Percentiles rank a stretch among this genome's conserved stretches.
Evolutionary conservation across 1,284 basidiomycete genomes (phyloP).

Genomic region (Stereum hirsutum): DNA sequence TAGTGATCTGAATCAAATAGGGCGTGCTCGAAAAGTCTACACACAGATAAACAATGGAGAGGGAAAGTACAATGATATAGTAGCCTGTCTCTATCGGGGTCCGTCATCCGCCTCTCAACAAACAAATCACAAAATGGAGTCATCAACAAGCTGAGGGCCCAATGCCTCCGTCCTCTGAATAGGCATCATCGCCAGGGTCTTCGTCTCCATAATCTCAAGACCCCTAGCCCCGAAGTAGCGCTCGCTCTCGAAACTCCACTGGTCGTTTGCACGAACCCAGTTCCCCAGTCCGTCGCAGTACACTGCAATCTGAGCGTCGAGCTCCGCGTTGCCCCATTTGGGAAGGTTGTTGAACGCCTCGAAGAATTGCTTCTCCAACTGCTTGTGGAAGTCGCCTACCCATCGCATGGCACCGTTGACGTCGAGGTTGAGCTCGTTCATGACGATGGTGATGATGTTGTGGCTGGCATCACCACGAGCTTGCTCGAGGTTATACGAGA

Average conservation of each 20-base stretch:
- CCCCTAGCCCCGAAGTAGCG: constrained; percentile 31
- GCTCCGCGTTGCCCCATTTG: constrained; percentile 20
- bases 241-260: constrained; percentile 32
- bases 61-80: too few relatives aligned
- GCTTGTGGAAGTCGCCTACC: constrained; percentile 14
- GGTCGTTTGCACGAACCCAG: constrained; percentile 31
- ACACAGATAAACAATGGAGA: too few relatives aligned
- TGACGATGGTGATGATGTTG: constrained; percentile 35
- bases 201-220: constrained; percentile 19
- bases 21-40: too few relatives aligned
- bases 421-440: constrained; percentile 24
- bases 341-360: constrained; percentile 20
- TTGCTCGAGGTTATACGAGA: constrained; percentile 34
- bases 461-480: constrained; percentile 31
- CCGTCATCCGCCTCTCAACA: too few relatives aligned
- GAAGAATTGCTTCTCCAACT: constrained; percentile 19
- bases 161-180: not conserved
- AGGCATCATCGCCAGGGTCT: constrained; percentile 5
- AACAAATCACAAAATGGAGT: not conserved
- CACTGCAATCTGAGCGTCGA: constrained; percentile 20
- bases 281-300: constrained; percentile 33
- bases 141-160: constrained; percentile 1
- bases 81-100: too few relatives aligned
- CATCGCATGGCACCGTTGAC: constrained; percentile 27
- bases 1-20: too few relatives aligned